Evolutionary conservation across 2,329 filamentous ascomycete genomes (phyloP).

Genomic region (Calonectria hawksworthii): DNA sequence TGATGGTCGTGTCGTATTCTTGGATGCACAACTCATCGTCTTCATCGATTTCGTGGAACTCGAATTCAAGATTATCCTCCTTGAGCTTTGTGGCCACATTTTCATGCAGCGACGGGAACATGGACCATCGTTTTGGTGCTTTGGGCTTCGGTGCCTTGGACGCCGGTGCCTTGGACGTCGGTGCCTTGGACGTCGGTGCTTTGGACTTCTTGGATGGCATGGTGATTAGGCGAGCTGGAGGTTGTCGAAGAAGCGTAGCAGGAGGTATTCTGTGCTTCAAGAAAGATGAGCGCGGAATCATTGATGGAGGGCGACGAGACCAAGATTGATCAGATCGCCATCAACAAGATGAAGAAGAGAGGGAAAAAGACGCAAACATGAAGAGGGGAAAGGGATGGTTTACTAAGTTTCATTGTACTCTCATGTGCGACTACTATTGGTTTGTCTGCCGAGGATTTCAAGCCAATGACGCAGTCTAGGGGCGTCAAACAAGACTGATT

Average conservation of each 20-base stretch:
- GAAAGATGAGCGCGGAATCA: neutral
- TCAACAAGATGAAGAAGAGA: neutral
- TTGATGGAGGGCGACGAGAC: neutral
- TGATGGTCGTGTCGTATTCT: constrained; percentile 47
- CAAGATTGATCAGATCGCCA: neutral
- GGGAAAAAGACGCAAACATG: neutral
- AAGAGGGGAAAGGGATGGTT: neutral
- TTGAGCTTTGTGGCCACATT: constrained; percentile 30
- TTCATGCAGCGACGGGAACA: constrained; percentile 37
- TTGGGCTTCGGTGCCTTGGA: neutral
- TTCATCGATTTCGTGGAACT: constrained; percentile 40
- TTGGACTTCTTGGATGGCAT: neutral
- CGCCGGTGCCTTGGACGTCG: neutral
- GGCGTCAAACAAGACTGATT: neutral
- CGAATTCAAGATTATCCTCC: constrained; percentile 30
- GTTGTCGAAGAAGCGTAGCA: neutral
- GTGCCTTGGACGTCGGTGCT: neutral
- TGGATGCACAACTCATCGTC: constrained; percentile 36
- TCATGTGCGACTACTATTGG: neutral
- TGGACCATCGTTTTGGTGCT: constrained; percentile 26
- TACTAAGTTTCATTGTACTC: neutral
- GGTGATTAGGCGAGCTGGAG: neutral
- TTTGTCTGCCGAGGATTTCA: neutral
- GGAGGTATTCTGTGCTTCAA: neutral
- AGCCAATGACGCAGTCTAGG: neutral